A percentile compares a stretch with the other conserved stretches of the same genome.
phyloP scores from a whole-genome alignment of 2,329 filamentous ascomycete species.

The Stenocarpella maydis region DNA sequence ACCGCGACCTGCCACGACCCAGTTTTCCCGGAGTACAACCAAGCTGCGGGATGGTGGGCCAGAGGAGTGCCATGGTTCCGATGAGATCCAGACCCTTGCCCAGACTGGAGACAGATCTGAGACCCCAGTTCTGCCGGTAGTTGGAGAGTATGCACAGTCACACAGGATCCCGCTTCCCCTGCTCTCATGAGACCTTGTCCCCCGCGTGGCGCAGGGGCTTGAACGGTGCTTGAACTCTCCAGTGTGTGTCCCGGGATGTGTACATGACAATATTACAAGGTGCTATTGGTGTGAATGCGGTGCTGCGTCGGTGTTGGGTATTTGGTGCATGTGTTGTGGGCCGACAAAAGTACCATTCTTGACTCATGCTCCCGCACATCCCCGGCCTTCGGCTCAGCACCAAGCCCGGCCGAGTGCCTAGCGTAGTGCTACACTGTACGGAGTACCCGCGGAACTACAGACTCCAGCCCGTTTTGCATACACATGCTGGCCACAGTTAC shows the following conservation, averaged over 20 bases:
- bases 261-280: neutral
- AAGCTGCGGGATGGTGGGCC: neutral
- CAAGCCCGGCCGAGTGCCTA: neutral
- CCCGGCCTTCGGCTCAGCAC: neutral
- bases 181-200: too few species aligned
- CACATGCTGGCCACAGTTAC: neutral
- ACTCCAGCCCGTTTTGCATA: constrained; percentile 8
- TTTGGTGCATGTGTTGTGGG: neutral
- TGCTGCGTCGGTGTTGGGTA: too few species aligned
- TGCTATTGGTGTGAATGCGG: too few species aligned
- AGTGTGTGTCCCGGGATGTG: neutral
- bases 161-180: too few species aligned
- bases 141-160: neutral
- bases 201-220: too few species aligned
- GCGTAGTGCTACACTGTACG: too few species aligned
- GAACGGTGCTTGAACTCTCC: too few species aligned
- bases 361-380: neutral
- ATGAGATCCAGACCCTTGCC: neutral
- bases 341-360: constrained; percentile 1
- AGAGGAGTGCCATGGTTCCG: neutral
- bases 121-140: constrained; percentile 12
- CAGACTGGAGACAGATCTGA: neutral
- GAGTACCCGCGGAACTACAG: too few species aligned
- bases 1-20: too few species aligned
- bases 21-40: too few species aligned